These are phyloP conservation scores for Quercus alba DNA, from an alignment of 306 rosid genomes.

Conservation along the genomic window DNA sequence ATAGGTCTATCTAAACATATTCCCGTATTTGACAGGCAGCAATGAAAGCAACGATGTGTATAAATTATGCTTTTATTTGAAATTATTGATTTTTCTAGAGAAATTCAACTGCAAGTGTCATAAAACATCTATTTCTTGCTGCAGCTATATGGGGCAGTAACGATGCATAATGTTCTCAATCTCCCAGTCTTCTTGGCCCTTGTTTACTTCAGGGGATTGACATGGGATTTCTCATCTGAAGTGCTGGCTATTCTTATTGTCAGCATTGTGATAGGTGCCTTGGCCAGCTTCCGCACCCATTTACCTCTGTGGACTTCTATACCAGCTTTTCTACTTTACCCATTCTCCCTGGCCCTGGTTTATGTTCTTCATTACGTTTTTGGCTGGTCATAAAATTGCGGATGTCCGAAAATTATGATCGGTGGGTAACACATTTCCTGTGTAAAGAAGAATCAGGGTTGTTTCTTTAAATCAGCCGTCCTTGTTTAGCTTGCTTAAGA, in stretches of 20 bases:
- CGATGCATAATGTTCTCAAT: conserved; percentile 91
- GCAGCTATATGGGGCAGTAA: conserved; percentile 92
- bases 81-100: neutral
- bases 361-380: conserved; percentile 83
- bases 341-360: conserved; percentile 74
- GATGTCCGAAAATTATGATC: neutral
- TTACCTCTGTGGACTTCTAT: conserved; percentile 93
- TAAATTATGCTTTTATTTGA: neutral
- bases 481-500: no score
- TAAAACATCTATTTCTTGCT: conserved; percentile 1
- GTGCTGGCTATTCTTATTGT: conserved; percentile 79
- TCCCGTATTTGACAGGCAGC: neutral
- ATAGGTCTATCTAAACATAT: neutral
- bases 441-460: no score
- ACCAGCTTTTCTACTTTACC: conserved; percentile 76
- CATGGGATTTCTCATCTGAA: conserved; percentile 93
- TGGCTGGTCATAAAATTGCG: conserved; percentile 67
- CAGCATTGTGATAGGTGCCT: conserved; percentile 63
- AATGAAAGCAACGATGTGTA: neutral
- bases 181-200: conserved; percentile 87
- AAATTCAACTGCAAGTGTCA: neutral
- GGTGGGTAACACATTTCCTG: neutral
- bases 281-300: conserved; percentile 75
- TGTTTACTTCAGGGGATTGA: conserved; percentile 67
- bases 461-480: no score